These are phyloP conservation scores for Chlorella ohadii DNA, from an alignment of 139 green algal species.

Conservation along the genomic window DNA sequence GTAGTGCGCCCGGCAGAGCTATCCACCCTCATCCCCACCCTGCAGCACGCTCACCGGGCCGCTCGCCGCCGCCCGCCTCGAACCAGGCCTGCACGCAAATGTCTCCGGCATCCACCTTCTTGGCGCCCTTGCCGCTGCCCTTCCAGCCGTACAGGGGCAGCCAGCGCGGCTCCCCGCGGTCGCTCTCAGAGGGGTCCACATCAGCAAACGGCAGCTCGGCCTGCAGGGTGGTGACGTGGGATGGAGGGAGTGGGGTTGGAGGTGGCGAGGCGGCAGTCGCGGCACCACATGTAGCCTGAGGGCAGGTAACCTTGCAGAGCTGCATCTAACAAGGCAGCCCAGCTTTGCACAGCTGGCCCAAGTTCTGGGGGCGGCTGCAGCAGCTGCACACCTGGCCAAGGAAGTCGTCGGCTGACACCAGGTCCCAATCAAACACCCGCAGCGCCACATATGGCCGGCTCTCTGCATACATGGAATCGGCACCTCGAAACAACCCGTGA, in stretches of 20 bases:
- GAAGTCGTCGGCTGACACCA: conserved; percentile 48
- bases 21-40: background rate
- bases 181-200: background rate
- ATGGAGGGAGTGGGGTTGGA: too few species aligned
- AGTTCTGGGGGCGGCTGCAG: too few species aligned
- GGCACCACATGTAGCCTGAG: too few species aligned
- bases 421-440: conserved; percentile 45
- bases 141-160: conserved; percentile 4
- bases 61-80: background rate
- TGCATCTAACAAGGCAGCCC: too few species aligned
- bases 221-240: too few species aligned
- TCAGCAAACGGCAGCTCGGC: conserved; percentile 17
- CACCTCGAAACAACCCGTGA: too few species aligned
- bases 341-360: too few species aligned
- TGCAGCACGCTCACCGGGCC: background rate
- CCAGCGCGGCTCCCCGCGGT: background rate
- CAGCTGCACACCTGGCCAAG: conserved; percentile 31
- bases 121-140: background rate
- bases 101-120: background rate
- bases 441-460: conserved; percentile 15
- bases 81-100: conserved; percentile 22
- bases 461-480: background rate
- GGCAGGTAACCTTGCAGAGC: too few species aligned
- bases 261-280: too few species aligned
- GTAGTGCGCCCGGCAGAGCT: too few species aligned